phyloP scores from a whole-genome alignment of 805 yeast genomes.

The Yarrowia yakushimensis region DNA sequence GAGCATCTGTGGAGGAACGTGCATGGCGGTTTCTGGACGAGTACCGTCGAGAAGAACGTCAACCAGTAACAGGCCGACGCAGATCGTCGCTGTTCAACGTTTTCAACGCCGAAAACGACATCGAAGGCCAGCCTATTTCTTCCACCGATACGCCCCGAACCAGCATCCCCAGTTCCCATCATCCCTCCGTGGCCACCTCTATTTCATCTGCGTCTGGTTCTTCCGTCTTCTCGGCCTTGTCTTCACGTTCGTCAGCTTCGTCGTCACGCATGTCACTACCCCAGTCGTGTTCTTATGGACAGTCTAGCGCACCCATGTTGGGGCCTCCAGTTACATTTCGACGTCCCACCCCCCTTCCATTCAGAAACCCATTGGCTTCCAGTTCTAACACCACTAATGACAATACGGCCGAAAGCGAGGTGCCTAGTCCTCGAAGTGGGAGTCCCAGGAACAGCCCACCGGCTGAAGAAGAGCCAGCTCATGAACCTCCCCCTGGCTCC shows the following conservation, averaged over 20 bases:
- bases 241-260: background rate
- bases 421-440: slow-evolving; percentile 5
- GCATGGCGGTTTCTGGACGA: slow-evolving; percentile 21
- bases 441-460: slow-evolving; percentile 4
- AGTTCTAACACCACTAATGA: background rate
- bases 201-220: slow-evolving; percentile 11
- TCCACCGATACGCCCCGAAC: background rate
- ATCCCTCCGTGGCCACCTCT: background rate
- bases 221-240: background rate
- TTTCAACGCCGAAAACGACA: background rate
- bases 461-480: background rate
- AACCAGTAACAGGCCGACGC: background rate
- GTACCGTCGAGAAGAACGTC: background rate
- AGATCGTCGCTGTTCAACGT: slow-evolving; percentile 2
- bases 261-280: slow-evolving; percentile 1
- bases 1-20: slow-evolving; percentile 17
- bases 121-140: background rate
- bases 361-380: background rate
- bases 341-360: slow-evolving; percentile 3
- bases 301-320: background rate
- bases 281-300: background rate
- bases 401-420: background rate
- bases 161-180: background rate
- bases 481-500: background rate
- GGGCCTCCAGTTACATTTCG: background rate